Percentiles rank a stretch among this genome's conserved stretches.
Evolutionary conservation across 257 asterid species (phyloP).

Genomic region (Solanum medicagineum): DNA sequence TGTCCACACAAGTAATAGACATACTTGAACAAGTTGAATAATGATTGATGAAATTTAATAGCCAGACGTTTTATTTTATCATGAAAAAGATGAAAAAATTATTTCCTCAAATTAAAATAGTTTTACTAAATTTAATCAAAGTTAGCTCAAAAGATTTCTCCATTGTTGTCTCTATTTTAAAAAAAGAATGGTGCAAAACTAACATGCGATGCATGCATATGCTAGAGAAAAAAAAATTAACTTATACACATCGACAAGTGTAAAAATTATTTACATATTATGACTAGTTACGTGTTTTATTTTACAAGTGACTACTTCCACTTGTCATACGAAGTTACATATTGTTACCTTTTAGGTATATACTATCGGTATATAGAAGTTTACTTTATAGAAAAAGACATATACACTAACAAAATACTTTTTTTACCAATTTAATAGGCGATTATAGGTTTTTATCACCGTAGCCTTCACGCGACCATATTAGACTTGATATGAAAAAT

Average conservation of each 20-base stretch:
- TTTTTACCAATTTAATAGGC: background rate
- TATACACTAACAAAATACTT: background rate
- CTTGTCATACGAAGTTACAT: background rate
- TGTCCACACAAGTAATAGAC: background rate
- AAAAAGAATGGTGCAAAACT: background rate
- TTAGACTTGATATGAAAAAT: background rate
- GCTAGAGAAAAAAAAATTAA: background rate
- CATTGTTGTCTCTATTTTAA: background rate
- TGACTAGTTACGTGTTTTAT: background rate
- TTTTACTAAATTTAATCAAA: background rate
- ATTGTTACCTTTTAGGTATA: background rate
- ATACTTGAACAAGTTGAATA: background rate
- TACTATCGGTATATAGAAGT: background rate
- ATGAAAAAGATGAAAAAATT: background rate
- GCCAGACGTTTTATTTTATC: background rate
- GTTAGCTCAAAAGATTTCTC: background rate
- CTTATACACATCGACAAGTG: background rate
- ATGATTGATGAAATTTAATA: background rate
- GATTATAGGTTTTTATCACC: background rate
- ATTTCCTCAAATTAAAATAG: background rate
- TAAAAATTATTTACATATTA: background rate
- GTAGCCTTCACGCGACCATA: background rate
- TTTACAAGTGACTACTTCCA: background rate
- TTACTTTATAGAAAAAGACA: background rate
- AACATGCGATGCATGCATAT: background rate